phyloP scores from a whole-genome alignment of 768 basidiomycete species.

The Russula sp. region DNA sequence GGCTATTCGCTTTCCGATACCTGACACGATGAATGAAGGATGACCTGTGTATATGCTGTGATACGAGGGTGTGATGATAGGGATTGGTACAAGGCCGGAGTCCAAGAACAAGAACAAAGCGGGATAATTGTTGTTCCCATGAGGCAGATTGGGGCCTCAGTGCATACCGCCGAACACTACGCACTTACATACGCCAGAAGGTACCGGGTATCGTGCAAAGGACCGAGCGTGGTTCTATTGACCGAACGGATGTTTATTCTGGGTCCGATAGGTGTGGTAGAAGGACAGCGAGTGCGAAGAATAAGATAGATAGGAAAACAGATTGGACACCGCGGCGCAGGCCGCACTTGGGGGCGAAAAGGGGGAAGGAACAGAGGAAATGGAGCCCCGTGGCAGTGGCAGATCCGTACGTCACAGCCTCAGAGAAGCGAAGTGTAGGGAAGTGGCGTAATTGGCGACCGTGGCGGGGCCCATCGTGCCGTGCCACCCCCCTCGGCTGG shows the following conservation, averaged over 20 bases:
- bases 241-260: not conserved
- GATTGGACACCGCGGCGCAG: too few relatives aligned
- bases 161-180: slow-evolving; percentile 9
- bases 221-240: not conserved
- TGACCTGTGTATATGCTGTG: not conserved
- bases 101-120: not conserved
- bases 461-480: not conserved
- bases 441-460: slow-evolving; percentile 16
- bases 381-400: too few relatives aligned
- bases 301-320: too few relatives aligned
- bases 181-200: slow-evolving; percentile 1
- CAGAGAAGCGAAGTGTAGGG: not conserved
- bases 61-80: not conserved
- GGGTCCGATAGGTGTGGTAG: too few relatives aligned
- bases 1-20: slow-evolving; percentile 3
- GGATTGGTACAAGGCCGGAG: not conserved
- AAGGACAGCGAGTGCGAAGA: too few relatives aligned
- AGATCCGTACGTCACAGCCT: too few relatives aligned
- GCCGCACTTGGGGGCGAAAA: too few relatives aligned
- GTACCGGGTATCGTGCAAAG: slow-evolving; percentile 1
- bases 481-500: not conserved
- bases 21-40: not conserved
- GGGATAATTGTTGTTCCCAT: not conserved
- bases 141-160: not conserved
- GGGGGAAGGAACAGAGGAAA: too few relatives aligned